These are phyloP conservation scores for Hippophae rhamnoides DNA, from an alignment of 306 rosid genomes.

Conservation along the genomic window DNA sequence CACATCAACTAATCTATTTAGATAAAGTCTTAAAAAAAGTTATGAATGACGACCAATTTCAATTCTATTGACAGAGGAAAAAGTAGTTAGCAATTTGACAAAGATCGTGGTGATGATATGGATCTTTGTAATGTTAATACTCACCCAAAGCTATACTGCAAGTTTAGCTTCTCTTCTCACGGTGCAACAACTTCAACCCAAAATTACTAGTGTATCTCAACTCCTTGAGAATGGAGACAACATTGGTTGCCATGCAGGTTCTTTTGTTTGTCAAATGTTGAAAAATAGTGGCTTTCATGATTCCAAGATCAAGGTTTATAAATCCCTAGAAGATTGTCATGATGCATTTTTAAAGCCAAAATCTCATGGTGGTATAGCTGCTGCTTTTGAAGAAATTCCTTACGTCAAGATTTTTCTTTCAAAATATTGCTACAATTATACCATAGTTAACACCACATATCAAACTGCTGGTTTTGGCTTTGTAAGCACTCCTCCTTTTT, in stretches of 20 bases:
- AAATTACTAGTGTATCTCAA: no score
- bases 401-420: slow-evolving; percentile 30
- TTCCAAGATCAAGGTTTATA: slow-evolving; percentile 6
- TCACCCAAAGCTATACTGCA: no score
- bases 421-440: slow-evolving; percentile 32
- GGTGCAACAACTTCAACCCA: no score
- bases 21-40: background rate
- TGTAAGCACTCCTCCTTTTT: slow-evolving; percentile 24
- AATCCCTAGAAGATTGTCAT: slow-evolving; percentile 15
- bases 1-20: background rate
- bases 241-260: no score
- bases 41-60: no score
- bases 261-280: no score
- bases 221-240: no score
- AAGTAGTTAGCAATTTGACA: slow-evolving; percentile 27
- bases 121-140: slow-evolving; percentile 2
- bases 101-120: slow-evolving; percentile 28
- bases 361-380: slow-evolving; percentile 42
- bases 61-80: slow-evolving; percentile 17
- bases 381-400: slow-evolving; percentile 40
- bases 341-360: slow-evolving; percentile 16
- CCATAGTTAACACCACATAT: slow-evolving; percentile 38
- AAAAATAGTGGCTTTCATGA: slow-evolving; percentile 15
- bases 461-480: slow-evolving; percentile 9
- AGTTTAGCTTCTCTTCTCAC: no score